Evolutionary conservation across 306 rosid genomes (phyloP).

Genomic region (Bauhinia variegata): DNA sequence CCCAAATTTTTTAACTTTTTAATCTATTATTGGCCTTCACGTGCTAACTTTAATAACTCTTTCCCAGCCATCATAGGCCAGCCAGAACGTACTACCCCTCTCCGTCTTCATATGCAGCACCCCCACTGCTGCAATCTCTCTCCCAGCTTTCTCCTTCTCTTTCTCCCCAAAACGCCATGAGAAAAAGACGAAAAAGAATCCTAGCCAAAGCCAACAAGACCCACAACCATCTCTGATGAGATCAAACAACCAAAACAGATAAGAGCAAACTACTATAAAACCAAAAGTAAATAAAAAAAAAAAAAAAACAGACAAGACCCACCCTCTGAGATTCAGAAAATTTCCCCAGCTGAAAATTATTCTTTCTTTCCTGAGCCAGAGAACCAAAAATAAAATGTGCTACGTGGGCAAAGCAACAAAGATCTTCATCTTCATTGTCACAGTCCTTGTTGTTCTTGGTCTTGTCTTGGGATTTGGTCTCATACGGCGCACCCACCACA

Average conservation of each 20-base stretch:
- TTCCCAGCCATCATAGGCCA: slow-evolving; percentile 11
- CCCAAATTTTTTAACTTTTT: neutral
- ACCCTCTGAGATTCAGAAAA: slow-evolving; percentile 26
- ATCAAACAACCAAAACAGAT: slow-evolving; percentile 4
- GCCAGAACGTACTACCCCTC: slow-evolving; percentile 18
- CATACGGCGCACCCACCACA: slow-evolving; percentile 54
- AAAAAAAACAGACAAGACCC: neutral
- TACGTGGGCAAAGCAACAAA: slow-evolving; percentile 98
- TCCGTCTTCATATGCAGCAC: slow-evolving; percentile 2
- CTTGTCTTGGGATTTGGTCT: slow-evolving; percentile 70
- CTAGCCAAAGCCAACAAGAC: slow-evolving; percentile 24
- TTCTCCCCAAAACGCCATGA: slow-evolving; percentile 60
- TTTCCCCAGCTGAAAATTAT: neutral
- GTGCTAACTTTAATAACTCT: slow-evolving; percentile 33
- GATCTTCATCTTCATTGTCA: slow-evolving; percentile 96
- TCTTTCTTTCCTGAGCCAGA: neutral
- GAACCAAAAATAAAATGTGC: slow-evolving; percentile 55
- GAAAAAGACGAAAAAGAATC: slow-evolving; percentile 70
- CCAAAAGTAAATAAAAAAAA: neutral
- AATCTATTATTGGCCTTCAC: slow-evolving; percentile 45
- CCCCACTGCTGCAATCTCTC: neutral
- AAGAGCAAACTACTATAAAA: neutral
- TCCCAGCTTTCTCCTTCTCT: slow-evolving; percentile 25
- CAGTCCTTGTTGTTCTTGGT: slow-evolving; percentile 68
- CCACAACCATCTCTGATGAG: slow-evolving; percentile 26